Percentiles rank a stretch among this genome's conserved stretches.
Evolutionary conservation across 352 stramenopile genomes (phyloP).

Genomic region (Phytophthora pinifolia): DNA sequence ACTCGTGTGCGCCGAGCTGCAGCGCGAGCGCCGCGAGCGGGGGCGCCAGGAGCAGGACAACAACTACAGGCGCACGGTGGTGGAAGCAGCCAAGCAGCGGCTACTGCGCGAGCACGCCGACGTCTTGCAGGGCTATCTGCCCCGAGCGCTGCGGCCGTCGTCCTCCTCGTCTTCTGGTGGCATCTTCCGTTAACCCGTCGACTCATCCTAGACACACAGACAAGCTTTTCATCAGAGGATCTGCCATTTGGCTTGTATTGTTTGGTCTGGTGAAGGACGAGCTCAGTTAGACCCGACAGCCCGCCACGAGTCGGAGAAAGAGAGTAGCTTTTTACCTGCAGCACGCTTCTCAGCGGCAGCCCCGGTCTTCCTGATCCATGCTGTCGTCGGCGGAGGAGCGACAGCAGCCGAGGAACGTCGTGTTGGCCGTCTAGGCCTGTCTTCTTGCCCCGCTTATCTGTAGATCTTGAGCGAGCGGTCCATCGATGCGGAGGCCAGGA

Average conservation of each 20-base stretch:
- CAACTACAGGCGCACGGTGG: conserved; percentile 77
- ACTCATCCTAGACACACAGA: conserved; percentile 18
- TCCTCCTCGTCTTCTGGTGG: conserved; percentile 37
- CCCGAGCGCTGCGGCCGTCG: conserved; percentile 31
- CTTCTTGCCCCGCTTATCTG: conserved; percentile 36
- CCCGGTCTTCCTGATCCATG: conserved; percentile 1
- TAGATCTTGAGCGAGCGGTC: conserved; percentile 80
- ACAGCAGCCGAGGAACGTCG: conserved; percentile 1
- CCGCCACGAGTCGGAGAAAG: conserved; percentile 1
- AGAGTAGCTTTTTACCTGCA: conserved; percentile 15
- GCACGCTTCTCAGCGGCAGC: conserved; percentile 8
- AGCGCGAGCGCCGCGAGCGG: conserved; percentile 73
- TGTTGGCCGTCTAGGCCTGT: neutral
- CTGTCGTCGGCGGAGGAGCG: neutral
- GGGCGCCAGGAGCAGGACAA: conserved; percentile 69
- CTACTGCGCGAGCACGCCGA: conserved; percentile 86
- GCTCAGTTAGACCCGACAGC: conserved; percentile 9
- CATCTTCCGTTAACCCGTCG: conserved; percentile 28
- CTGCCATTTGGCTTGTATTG: conserved; percentile 21
- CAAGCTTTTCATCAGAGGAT: conserved; percentile 13
- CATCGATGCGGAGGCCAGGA: conserved; percentile 68
- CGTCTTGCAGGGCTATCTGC: conserved; percentile 82
- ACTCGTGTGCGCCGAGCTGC: conserved; percentile 75
- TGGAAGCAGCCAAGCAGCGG: conserved; percentile 84
- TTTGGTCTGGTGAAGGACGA: conserved; percentile 18